Percentiles rank a stretch among this genome's conserved stretches.
Evolutionary conservation across 345 rosid species (phyloP).

Genomic region (Tarenaya hassleriana): DNA sequence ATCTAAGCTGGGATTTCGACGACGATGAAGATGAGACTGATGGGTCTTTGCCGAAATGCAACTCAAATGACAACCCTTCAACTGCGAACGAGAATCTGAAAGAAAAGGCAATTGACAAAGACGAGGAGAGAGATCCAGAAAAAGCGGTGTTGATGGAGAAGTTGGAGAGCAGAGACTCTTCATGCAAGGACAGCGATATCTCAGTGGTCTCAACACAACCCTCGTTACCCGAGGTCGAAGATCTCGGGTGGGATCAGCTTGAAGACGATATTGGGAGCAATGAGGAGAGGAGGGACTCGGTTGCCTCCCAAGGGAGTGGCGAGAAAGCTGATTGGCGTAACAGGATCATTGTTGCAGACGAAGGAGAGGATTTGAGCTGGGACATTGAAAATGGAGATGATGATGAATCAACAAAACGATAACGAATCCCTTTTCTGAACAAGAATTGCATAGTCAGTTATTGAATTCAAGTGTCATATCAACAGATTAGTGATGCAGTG

Average conservation of each 20-base stretch:
- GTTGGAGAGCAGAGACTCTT: slow-evolving; percentile 26
- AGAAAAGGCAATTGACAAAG: too few relatives aligned
- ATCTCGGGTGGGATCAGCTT: slow-evolving; percentile 78
- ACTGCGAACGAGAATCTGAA: too few relatives aligned
- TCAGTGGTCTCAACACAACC: slow-evolving; percentile 62
- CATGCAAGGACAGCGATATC: slow-evolving; percentile 56
- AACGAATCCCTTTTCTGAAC: background rate
- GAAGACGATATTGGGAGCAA: slow-evolving; percentile 49
- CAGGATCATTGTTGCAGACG: slow-evolving; percentile 42
- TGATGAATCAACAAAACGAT: slow-evolving; percentile 23
- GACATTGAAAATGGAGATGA: slow-evolving; percentile 67
- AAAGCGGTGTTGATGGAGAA: too few relatives aligned
- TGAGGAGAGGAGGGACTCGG: slow-evolving; percentile 33
- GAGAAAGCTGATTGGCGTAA: slow-evolving; percentile 43
- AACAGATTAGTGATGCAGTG: too few relatives aligned
- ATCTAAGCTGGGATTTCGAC: too few relatives aligned
- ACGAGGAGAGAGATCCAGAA: too few relatives aligned
- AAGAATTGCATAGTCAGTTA: too few relatives aligned
- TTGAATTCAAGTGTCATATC: too few relatives aligned
- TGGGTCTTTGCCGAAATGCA: too few relatives aligned
- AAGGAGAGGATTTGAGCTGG: slow-evolving; percentile 77
- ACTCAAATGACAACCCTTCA: too few relatives aligned
- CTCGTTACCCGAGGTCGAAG: slow-evolving; percentile 48
- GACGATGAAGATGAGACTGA: too few relatives aligned
- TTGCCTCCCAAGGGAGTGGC: slow-evolving; percentile 17